Evolutionary conservation across 1,284 basidiomycete species (phyloP).

Genomic region (Fistulinella cinereoalba): DNA sequence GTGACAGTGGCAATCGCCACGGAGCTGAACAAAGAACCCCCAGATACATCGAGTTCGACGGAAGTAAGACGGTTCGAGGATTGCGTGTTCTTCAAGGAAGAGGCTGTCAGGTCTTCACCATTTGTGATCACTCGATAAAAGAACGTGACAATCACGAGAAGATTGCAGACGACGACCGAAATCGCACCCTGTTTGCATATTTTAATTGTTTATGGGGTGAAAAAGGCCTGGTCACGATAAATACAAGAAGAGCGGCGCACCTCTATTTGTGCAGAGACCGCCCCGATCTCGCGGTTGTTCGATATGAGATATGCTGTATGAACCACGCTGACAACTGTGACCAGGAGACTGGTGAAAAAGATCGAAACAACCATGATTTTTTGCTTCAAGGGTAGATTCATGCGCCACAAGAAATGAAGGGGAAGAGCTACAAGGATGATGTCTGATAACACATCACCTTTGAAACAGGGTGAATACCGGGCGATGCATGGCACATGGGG

Average conservation of each 20-base stretch:
- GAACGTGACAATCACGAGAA: conserved; percentile 30
- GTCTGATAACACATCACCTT: conserved; percentile 29
- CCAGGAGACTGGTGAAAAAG: conserved; percentile 31
- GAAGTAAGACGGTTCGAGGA: conserved; percentile 23
- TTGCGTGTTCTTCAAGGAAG: background rate
- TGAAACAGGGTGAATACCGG: background rate
- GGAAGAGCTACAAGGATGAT: conserved; percentile 24
- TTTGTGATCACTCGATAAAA: conserved; percentile 16
- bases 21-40: conserved; percentile 5
- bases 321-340: conserved; percentile 24
- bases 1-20: background rate
- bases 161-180: conserved; percentile 33
- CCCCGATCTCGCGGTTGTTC: background rate
- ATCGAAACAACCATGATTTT: conserved; percentile 27
- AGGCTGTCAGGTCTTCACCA: conserved; percentile 1
- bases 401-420: conserved; percentile 25
- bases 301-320: conserved; percentile 27
- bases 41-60: conserved; percentile 19
- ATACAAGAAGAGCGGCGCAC: conserved; percentile 9
- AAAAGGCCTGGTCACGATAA: no score
- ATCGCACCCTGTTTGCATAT: conserved; percentile 15
- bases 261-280: conserved; percentile 21
- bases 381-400: conserved; percentile 26
- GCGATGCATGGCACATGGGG: background rate
- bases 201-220: background rate